Base-by-base conservation (phyloP, 495 filamentous ascomycete species). In the Neurospora sp. region DNA sequence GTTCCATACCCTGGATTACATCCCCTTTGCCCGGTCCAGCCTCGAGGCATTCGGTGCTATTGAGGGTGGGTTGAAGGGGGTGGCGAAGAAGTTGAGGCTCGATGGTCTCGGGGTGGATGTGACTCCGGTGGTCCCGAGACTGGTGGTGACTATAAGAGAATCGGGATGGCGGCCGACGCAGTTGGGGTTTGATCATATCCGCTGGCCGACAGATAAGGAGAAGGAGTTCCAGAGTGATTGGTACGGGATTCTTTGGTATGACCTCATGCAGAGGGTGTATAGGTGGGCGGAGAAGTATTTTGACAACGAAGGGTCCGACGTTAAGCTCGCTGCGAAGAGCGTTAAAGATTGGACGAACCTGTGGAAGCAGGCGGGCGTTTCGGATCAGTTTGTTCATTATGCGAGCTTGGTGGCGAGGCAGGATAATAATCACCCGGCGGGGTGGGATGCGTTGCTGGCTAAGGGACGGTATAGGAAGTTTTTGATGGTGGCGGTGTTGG, bases 401-500 rank as follows among this genome's bases (percentile, higher is more conserved):
- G 78, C 81, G 4, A 73, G 73, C 22, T 22, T 75, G 3, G 80
- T 83, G n/a, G 81, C 79, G 2, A 76, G 76, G 9, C 82, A 84
- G 75, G 84, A 85, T 48, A 75, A 74, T 27, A 71, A 69, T 8
- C 53, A 66, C 53, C 48, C 68, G 5, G 82, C 80, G 22, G 78
- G 82, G 0, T 87, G 85, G 85, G 79, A 84, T 48, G 70, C 44
- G 16, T 48, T 87, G 71, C 48, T 87, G 11, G 70, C 75, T 66
- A 75, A 81, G 40, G 71, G 61, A 12, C 3, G 4, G 20, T 78
- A 81, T 39, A 79, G 85, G 31, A 80, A 78, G 72, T 84, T 78
- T 75, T 75, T 87, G 16, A 70, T 85, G 20, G 79, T 80, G 72
- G 83, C 78, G 5, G 77, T 87, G 12, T 69, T 87, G 2, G 78